Evolutionary conservation across 345 rosid genomes (phyloP).

Genomic region (Euphorbia pulcherrima): DNA sequence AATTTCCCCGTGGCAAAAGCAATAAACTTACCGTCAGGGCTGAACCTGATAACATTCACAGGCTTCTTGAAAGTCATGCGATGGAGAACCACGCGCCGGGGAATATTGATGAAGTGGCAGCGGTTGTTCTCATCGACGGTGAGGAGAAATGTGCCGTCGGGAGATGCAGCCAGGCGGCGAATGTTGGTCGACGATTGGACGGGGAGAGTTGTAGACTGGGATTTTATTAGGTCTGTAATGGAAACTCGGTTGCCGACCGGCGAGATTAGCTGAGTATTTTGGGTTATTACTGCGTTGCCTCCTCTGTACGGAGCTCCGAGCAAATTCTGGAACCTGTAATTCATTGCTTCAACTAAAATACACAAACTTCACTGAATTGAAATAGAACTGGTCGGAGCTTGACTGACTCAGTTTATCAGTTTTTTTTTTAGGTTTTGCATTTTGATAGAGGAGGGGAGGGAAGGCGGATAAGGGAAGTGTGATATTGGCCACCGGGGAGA

Average conservation of each 20-base stretch:
- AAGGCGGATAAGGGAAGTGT: no score
- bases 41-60: slow-evolving; percentile 57
- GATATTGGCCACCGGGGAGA: no score
- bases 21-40: slow-evolving; percentile 69
- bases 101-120: slow-evolving; percentile 74
- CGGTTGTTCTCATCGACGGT: slow-evolving; percentile 75
- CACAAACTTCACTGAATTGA: neutral
- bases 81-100: slow-evolving; percentile 68
- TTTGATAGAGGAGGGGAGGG: slow-evolving; percentile 8
- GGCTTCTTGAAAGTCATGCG: slow-evolving; percentile 58
- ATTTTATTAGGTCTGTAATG: slow-evolving; percentile 76
- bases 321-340: slow-evolving; percentile 78
- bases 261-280: slow-evolving; percentile 64
- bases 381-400: no score
- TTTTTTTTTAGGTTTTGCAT: no score
- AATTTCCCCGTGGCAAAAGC: slow-evolving; percentile 82
- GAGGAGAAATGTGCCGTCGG: slow-evolving; percentile 69
- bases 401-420: slow-evolving; percentile 9
- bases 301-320: slow-evolving; percentile 91
- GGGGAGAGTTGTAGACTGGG: slow-evolving; percentile 65
- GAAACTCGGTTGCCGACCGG: slow-evolving; percentile 91
- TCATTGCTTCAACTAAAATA: slow-evolving; percentile 36
- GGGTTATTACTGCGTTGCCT: slow-evolving; percentile 61
- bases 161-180: slow-evolving; percentile 67
- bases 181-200: slow-evolving; percentile 64